Base-by-base conservation (phyloP, 2,329 filamentous ascomycete genomes). In the Trichoderma simmonsii region DNA sequence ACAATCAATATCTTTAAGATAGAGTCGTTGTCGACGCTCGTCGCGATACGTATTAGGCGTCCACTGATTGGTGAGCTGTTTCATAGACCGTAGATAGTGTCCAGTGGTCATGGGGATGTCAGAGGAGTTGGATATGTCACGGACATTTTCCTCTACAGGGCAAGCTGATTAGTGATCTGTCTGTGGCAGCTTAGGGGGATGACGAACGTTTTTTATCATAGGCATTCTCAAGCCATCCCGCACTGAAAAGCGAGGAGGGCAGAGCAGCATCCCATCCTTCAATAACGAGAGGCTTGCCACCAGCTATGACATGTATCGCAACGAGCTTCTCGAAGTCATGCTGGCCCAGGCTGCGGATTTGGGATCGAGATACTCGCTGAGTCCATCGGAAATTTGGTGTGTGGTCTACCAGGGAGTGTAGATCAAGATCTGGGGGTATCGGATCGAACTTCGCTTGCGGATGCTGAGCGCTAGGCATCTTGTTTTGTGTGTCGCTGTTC, bases 1-100 rank as follows among this genome's bases (percentile, higher is more conserved):
- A 76, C 95, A 98, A 80, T 99, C 96, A 72, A 99, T 98, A 79
- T 99, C 96, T 78, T 99, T 99, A 28, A 98, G 84, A 79, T 99
- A 99, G 2, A 98, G 89, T 14, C 96, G 90, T 79, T 99, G 96
- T 26, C 93, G 87, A 48, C 89, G 88, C 73, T 93, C 90, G 74
- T 97, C 92, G 73, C 91, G 91, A 79, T 92, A 97, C 74, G 93
- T 95, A 61, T 86, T 87, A 0, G 89, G 84, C 9, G 86, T 92
- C 85, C 93, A 97, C 79, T 97, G 94, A 65, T 95, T 91, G 1
- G 95, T 90, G 36, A 98, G 88, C 75, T 92, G 89, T 54, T 89
- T 88, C 92, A 98, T 92, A 65, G 94, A 95, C 74, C 93, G 92
- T 39, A 99, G 84, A 81, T 99, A 99, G 80, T 98, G 95, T 1